Evolutionary conservation across 441 rosid genomes (phyloP), one percentile per base, ranked within the genome.

Genomic region (Raphanus hybrid): DNA sequence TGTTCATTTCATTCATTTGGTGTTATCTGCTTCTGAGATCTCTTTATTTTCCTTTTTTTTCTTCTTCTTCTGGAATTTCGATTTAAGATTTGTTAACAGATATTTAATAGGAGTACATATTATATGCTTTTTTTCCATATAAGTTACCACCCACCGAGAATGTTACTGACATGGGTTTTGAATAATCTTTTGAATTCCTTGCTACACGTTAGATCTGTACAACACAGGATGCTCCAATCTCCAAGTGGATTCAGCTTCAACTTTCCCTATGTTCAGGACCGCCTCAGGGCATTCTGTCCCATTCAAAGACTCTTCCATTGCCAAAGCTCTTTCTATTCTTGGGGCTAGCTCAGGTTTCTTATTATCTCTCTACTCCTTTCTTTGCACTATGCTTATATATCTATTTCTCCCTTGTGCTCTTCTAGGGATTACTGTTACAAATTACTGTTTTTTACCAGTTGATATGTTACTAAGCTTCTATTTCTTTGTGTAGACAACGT

Each of bases 271-370:
- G 82, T 92, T 92, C 79, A 85, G 81, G 29, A 90, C 88, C 6
- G 97, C 91, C 73, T 81, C 63, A 67, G 96, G 96, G 64, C 89
- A 86, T 55, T 77, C 88, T 35, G 89, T 86, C 75, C 82, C 76
- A 8, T 32, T 86, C 67, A 88, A 90, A 71, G 91, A 85, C 59
- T 87, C 93, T 81, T 94, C 94, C 9, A 81, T 90, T 41, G 86
- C 85, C 7, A 90, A 85, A 75, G 98, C 97, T 12, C 32, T 81
- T 43, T 79, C 89, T 64, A 82, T 94, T 81, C 89, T 90, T 15
- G 83, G 86, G 27, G 45, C 37, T 57, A 14, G 27, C 67, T 62
- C 87, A 41, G 87, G 91, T 88, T 57, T 61, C 18, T 52, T 57
- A 7, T 55, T 57, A 12, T 74, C 45, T 35, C 39, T 34, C 1